phyloP scores from a whole-genome alignment of 768 basidiomycete genomes.

The Lactifluus volemus region DNA sequence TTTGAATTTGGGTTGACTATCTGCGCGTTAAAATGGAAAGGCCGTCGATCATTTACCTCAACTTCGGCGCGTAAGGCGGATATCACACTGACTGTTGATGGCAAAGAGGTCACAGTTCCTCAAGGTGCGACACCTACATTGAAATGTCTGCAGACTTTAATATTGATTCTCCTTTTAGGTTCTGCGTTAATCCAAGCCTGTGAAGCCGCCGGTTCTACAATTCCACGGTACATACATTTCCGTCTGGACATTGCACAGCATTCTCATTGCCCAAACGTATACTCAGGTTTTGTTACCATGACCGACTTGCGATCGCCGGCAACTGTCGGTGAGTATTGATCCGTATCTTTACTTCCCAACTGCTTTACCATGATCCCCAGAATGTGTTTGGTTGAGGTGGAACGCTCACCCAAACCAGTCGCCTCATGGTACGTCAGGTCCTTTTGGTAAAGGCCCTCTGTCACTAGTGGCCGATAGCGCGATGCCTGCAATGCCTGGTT shows the following conservation, averaged over 20 bases:
- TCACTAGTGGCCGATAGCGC: constrained; percentile 43
- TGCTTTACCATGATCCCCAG: constrained; percentile 30
- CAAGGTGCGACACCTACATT: constrained; percentile 54
- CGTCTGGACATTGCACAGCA: neutral
- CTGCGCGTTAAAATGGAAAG: constrained; percentile 21
- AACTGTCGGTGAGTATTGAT: constrained; percentile 73
- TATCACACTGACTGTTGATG: constrained; percentile 91
- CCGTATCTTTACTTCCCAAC: neutral
- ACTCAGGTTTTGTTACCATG: constrained; percentile 76
- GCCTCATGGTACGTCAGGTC: constrained; percentile 67
- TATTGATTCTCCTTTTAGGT: constrained; percentile 34
- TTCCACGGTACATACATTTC: constrained; percentile 53
- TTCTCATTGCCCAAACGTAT: neutral
- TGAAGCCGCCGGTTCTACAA: constrained; percentile 75
- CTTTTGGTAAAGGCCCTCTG: neutral
- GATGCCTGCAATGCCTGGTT: constrained; percentile 94
- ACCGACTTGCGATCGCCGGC: constrained; percentile 93
- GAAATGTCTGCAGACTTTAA: neutral
- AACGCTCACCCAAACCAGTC: constrained; percentile 88
- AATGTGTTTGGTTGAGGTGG: constrained; percentile 99
- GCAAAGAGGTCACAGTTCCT: constrained; percentile 94
- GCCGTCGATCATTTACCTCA: constrained; percentile 54
- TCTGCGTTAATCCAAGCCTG: constrained; percentile 97
- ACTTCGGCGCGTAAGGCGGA: constrained; percentile 61
- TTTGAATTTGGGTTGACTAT: neutral